Conservation (phyloP, 441 rosid species). For the Gossypium trilobum region DNA sequence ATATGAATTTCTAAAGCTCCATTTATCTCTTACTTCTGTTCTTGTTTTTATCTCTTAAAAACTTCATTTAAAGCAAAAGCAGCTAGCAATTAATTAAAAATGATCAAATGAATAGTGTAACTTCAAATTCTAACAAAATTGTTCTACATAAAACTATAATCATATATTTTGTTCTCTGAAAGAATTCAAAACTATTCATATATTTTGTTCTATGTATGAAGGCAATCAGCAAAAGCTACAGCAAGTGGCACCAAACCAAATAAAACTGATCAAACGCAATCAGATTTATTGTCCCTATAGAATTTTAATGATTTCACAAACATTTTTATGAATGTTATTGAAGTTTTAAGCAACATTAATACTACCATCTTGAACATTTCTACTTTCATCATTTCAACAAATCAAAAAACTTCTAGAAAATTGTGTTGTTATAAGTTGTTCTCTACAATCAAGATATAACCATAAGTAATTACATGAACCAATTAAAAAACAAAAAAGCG, state of each 20-base stretch:
- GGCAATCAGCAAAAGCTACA: not conserved
- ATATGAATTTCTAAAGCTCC: slow-evolving; percentile 5
- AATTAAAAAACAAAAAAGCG: not conserved
- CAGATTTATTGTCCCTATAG: not conserved
- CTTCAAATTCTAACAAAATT: not conserved
- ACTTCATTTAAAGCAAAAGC: not conserved
- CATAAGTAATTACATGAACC: not conserved
- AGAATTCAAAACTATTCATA: not conserved
- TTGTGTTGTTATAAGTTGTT: not conserved
- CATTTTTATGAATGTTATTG: not conserved
- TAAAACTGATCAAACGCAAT: not conserved
- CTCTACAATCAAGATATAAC: not conserved
- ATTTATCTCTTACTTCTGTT: not conserved
- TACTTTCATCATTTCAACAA: not conserved
- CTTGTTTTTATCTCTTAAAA: not conserved
- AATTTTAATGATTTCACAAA: not conserved
- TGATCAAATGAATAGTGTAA: not conserved
- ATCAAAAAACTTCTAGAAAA: not conserved
- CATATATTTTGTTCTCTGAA: not conserved
- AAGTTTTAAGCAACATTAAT: not conserved
- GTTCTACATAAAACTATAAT: not conserved
- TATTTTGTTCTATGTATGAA: too few species aligned
- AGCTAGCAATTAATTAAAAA: not conserved
- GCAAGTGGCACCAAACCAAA: not conserved
- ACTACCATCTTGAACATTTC: not conserved